Evolutionary conservation across 306 rosid species (phyloP), one percentile per base, ranked within the genome.

Genomic region (Begonia peltatifolia): DNA sequence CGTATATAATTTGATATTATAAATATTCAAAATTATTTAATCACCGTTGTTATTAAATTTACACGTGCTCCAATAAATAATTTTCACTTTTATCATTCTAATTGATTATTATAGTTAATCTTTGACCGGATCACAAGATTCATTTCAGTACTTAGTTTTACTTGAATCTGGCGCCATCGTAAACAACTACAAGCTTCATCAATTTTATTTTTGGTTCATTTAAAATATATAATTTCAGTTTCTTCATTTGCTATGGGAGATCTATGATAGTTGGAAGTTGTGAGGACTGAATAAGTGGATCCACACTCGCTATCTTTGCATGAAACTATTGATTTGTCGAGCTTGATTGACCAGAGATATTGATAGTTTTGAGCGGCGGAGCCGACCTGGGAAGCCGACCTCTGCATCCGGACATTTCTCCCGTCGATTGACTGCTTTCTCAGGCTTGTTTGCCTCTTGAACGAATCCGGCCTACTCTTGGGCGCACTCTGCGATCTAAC

Each of bases 401-500:
- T 62, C 46, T 86, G 94, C 95, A 90, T 90, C 75, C 73, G 66
- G 63, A 86, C 71, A 3, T 86, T 83, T 68, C 93, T 75, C 38
- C 93, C 95, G 58, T 88, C 97, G 23, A 82, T 55, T 0, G 89
- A 82, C 3, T 52, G 18, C 66, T 89, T 80, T 30, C 89, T 66
- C 18, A 84, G 67, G 73, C 95, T 88, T 0, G 67, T 79, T 22
- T 79, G 95, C 70, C 82, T 75, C 68, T 83, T 94, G 0, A 79
- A 68, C 2, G 88, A 44, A 22, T 90, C 99, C 9, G 90, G 94
- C 48, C 99, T 67, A 44, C 75, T 84, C 80, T 83, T 90, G 0
- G 99, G 99, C 1, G 95, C 99, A 17, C 99, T 90, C 2, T 86
- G 95, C 0, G 95, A 90, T 42, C 95, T 64, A 9, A 18, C 95